Evolutionary conservation across 2,329 filamentous ascomycete genomes (phyloP).

Genomic region (Aureobasidium sp.): DNA sequence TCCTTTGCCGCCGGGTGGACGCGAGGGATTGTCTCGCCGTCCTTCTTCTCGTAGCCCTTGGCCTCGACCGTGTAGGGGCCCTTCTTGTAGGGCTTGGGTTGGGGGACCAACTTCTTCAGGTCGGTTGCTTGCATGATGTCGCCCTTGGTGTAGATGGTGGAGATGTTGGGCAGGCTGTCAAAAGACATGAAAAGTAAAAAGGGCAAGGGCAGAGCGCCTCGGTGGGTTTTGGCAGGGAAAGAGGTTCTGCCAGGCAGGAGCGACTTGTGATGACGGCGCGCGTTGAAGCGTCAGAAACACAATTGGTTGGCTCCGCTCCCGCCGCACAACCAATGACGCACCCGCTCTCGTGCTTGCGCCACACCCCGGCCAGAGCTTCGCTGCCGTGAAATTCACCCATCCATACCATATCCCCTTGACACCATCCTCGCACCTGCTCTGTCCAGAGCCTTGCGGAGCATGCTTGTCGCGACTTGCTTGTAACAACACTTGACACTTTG

Average conservation of each 20-base stretch:
- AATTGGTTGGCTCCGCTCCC: background rate
- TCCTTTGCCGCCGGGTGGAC: slow-evolving; percentile 64
- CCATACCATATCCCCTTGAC: too few species aligned
- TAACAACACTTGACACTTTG: background rate
- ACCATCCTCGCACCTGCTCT: slow-evolving; percentile 3
- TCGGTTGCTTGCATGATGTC: slow-evolving; percentile 30
- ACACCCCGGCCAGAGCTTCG: background rate
- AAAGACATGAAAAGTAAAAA: slow-evolving; percentile 12
- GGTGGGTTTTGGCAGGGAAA: background rate
- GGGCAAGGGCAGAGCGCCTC: background rate
- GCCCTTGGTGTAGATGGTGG: slow-evolving; percentile 20
- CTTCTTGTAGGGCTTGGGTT: slow-evolving; percentile 47
- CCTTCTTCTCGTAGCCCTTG: slow-evolving; percentile 56
- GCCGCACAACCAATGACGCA: background rate
- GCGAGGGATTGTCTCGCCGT: slow-evolving; percentile 77
- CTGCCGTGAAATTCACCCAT: background rate
- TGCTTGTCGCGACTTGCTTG: background rate
- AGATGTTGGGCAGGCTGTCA: slow-evolving; percentile 12
- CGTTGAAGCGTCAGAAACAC: background rate
- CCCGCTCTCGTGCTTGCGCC: background rate
- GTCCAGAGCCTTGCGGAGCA: background rate
- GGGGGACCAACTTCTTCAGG: slow-evolving; percentile 40
- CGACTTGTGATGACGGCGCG: slow-evolving; percentile 4
- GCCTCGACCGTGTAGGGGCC: slow-evolving; percentile 68
- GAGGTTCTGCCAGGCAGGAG: slow-evolving; percentile 1